These are phyloP conservation scores for Diophrys appendiculata DNA, from an alignment of 73 alveolate genomes.

Conservation along the genomic window DNA sequence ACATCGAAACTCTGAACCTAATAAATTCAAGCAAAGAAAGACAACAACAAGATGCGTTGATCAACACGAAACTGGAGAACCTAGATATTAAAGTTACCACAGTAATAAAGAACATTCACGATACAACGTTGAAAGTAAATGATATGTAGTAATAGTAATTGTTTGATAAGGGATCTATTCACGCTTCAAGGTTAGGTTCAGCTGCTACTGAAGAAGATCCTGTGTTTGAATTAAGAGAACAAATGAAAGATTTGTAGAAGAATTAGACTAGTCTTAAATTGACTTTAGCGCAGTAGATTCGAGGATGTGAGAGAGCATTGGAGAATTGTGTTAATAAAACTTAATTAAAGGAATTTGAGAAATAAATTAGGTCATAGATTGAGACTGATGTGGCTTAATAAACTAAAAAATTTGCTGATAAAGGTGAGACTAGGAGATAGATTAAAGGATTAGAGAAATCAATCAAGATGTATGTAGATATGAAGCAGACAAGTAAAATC, in stretches of 20 bases:
- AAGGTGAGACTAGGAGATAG: not conserved
- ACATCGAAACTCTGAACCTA: not conserved
- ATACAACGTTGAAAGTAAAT: not conserved
- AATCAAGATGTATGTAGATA: not conserved
- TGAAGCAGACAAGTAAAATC: not conserved
- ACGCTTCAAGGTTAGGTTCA: not conserved
- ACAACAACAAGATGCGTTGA: not conserved
- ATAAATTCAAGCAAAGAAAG: not conserved
- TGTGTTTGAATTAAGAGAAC: not conserved
- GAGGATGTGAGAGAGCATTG: not conserved
- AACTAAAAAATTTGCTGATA: not conserved
- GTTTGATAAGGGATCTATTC: not conserved
- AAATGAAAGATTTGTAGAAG: not conserved
- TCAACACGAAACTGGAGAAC: not conserved
- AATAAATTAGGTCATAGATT: not conserved
- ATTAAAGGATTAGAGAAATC: not conserved
- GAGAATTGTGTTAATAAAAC: not conserved
- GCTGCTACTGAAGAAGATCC: constrained; percentile 2
- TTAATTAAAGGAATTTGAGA: not conserved
- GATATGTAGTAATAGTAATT: not conserved
- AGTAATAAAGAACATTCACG: not conserved
- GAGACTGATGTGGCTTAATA: not conserved
- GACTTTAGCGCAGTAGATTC: not conserved
- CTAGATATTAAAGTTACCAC: not conserved
- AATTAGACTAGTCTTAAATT: not conserved